Base-by-base conservation (phyloP, 2,329 filamentous ascomycete genomes). In the Zarea fungicola region DNA sequence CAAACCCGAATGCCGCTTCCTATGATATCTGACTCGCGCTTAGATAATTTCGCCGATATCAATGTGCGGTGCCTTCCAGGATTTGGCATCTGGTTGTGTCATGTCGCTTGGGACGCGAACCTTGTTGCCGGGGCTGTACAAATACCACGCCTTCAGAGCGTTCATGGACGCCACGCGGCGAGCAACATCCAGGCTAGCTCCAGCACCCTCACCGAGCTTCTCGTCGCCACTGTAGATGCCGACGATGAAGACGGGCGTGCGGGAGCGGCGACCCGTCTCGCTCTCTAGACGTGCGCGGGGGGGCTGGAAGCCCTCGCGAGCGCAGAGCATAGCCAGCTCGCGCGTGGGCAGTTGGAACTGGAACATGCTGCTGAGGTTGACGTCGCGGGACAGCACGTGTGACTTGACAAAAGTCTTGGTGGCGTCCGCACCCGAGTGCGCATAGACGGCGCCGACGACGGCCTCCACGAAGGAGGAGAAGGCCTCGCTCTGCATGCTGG, bases 221-320 rank as follows among this genome's bases (percentile, higher is more conserved):
- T 99, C 91, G 52, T 77, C 75, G 44, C 92, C 93, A 57, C 87
- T 95, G 73, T 87, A 99, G 53, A 99, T 91, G 51, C 92, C 93
- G 13, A 99, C 91, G 25, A 96, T 83, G 62, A 85, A 97, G 14
- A 99, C 93, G 14, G 93, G 92, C 51, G 87, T 87, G 65, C 87
- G 81, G 60, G 87, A 93, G 57, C 79, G 67, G 51, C 93, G 83
- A 64, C 93, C 93, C 4, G 93, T 97, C 74, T 99, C 93, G 59
- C 84, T 89, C 58, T 96, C 78, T 47, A 99, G 79, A 50, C 91
- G 82, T 14, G 93, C 93, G 22, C 96, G 80, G 1, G 93, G 93
- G 8, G 81, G 67, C 58, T 95, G 88, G 67, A 97, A 97, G 55
- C 87, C 85, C 72, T 99, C 93, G 52, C 93, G 78, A 6, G 83